Base-by-base conservation (phyloP, 139 green algal genomes). In the Chlamydomonas incerta region DNA sequence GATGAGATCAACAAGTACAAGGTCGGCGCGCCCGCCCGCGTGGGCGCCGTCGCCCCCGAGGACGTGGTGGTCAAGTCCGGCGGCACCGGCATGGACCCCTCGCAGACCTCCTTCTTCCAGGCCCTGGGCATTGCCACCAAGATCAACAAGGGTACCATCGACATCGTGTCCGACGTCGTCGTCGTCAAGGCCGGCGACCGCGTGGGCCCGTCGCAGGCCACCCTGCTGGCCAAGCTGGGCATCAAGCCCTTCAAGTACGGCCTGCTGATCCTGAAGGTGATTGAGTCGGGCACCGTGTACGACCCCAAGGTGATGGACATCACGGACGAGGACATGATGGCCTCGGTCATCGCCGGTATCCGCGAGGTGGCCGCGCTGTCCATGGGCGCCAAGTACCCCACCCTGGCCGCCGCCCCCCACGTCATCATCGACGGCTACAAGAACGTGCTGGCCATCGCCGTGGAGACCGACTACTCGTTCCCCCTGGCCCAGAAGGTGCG, bases 41-140 rank as follows among this genome's bases (percentile, higher is more conserved):
- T 98, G 46, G 97, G 97, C 82, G 88, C 97, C 62, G 86, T 98
- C 23, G 98, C 98, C 4, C 96, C 96, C 88, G 93, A 95, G 55
- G 93, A 98, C 83, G 98, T 99, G 20, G 91, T 89, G 80, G 92
- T 99, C 85, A 95, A 95, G 60, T 92, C 92, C 47, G 97, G 98
- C 85, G 88, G 93, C 92, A 99, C 98, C 34, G 96, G 97, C 75
- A 96, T 99, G 93, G 98, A 99, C 89, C 98, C 98, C 73, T 99
- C 98, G 33, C 97, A 99, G 95, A 99, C 98, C 31, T 96, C 90
- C 58, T 99, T 99, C 95, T 99, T 99, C 96, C 98, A 99, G 95
- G 95, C 96, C 69, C 94, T 99, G 41, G 99, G 98, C 93, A 99
- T 99, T 90, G 96, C 98, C 87, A 99, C 98, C 90, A 99, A 99